Percentiles rank a stretch among this genome's conserved stretches.
phyloP scores from a whole-genome alignment of 2,329 filamentous ascomycete genomes.

The Fusarium sp. region DNA sequence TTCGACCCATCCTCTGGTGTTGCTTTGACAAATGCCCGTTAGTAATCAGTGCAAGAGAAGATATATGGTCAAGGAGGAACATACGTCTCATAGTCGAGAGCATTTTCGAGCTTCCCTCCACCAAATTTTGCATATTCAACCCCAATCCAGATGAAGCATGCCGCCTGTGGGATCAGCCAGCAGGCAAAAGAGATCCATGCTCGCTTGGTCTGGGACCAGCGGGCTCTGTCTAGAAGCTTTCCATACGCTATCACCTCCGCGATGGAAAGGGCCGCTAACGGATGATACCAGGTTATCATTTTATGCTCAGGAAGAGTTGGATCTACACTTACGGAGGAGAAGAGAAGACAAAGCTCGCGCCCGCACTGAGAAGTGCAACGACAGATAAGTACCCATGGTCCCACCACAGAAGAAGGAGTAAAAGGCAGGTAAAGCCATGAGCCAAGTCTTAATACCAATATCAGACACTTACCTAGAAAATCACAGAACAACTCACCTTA shows the following conservation, averaged over 20 bases:
- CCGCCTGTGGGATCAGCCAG: neutral
- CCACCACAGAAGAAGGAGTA: slow-evolving; percentile 2
- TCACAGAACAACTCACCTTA: accelerated
- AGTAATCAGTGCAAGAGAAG: neutral
- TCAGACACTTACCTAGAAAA: neutral
- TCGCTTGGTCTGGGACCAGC: neutral
- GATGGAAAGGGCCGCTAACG: neutral
- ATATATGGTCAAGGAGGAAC: neutral
- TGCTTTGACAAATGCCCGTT: accelerated
- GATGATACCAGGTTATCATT: accelerated
- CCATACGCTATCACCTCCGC: neutral
- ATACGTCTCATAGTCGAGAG: neutral
- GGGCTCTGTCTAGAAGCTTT: neutral
- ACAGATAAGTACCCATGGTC: neutral
- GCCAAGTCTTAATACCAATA: neutral
- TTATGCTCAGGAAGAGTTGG: accelerated
- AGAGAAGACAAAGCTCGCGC: neutral
- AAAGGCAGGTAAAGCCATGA: neutral
- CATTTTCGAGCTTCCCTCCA: neutral
- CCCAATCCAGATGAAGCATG: neutral
- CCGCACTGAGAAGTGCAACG: neutral
- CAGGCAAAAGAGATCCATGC: neutral
- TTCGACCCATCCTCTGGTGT: neutral
- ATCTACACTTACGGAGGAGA: neutral
- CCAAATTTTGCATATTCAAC: neutral